phyloP scores from a whole-genome alignment of 176 grass and related monocot species.

The Aegilops umbellulata region DNA sequence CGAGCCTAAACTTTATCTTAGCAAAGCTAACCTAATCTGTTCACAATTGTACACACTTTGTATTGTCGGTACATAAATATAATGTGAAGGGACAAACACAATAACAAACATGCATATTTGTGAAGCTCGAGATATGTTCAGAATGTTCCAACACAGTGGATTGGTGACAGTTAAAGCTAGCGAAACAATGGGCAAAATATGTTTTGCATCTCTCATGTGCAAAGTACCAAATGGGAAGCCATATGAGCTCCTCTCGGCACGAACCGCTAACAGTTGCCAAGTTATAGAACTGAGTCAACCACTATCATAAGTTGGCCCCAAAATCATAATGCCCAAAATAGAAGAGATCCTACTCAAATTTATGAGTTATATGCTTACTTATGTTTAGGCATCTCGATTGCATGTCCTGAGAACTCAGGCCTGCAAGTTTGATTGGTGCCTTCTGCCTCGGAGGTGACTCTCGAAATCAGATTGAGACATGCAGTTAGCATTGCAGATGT shows the following conservation, averaged over 20 bases:
- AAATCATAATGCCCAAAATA: conserved; percentile 37
- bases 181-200: background rate
- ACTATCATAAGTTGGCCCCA: background rate
- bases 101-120: background rate
- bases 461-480: background rate
- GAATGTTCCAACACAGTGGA: background rate
- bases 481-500: background rate
- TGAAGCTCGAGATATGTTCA: background rate
- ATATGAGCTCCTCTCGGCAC: background rate
- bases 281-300: background rate
- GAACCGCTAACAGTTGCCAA: background rate
- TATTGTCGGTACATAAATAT: background rate
- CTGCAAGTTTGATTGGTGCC: background rate
- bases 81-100: background rate
- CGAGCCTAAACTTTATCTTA: background rate
- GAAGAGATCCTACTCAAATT: background rate
- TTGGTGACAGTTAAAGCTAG: background rate
- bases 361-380: background rate
- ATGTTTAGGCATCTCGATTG: background rate
- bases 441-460: background rate
- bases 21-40: conserved; percentile 28
- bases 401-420: background rate
- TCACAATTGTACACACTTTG: background rate
- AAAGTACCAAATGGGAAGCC: background rate
- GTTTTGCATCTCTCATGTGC: background rate